phyloP scores from a whole-genome alignment of 305 asterid species.

The Plantago rigida region DNA sequence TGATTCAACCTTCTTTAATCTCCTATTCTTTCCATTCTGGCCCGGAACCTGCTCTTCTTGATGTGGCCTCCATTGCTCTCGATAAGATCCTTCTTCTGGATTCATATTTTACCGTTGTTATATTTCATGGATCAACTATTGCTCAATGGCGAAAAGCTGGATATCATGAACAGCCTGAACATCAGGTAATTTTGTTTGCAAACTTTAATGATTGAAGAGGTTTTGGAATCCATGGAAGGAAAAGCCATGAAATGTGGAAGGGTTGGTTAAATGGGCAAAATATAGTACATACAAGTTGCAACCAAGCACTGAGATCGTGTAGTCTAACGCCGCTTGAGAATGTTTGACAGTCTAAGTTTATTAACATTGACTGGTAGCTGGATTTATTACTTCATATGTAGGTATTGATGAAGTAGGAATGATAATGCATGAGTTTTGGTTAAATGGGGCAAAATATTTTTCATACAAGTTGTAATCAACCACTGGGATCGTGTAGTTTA shows the following conservation, averaged over 20 bases:
- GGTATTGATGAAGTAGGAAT: neutral
- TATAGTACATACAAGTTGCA: too few species aligned
- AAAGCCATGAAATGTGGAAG: neutral
- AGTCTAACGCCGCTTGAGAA: too few species aligned
- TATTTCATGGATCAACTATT: slow-evolving; percentile 89
- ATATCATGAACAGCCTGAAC: slow-evolving; percentile 83
- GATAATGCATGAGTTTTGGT: too few species aligned
- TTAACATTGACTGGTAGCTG: neutral
- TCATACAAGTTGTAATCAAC: too few species aligned
- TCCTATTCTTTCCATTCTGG: slow-evolving; percentile 86
- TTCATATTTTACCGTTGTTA: slow-evolving; percentile 81
- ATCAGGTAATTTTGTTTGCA: slow-evolving; percentile 50
- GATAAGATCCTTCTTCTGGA: slow-evolving; percentile 91
- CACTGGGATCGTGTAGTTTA: too few species aligned
- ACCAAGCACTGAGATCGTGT: too few species aligned
- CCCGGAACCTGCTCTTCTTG: slow-evolving; percentile 93
- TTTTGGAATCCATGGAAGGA: neutral
- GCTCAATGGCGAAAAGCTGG: slow-evolving; percentile 97
- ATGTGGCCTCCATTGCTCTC: slow-evolving; percentile 81
- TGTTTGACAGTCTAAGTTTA: too few species aligned
- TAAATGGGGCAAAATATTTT: too few species aligned
- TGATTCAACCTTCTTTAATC: slow-evolving; percentile 97
- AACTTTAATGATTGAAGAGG: neutral
- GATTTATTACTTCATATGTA: neutral
- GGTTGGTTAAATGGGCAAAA: too few species aligned